Evolutionary conservation across 768 basidiomycete genomes (phyloP), one percentile per base, ranked within the genome.

Genomic region (Scleroderma citrinum): DNA sequence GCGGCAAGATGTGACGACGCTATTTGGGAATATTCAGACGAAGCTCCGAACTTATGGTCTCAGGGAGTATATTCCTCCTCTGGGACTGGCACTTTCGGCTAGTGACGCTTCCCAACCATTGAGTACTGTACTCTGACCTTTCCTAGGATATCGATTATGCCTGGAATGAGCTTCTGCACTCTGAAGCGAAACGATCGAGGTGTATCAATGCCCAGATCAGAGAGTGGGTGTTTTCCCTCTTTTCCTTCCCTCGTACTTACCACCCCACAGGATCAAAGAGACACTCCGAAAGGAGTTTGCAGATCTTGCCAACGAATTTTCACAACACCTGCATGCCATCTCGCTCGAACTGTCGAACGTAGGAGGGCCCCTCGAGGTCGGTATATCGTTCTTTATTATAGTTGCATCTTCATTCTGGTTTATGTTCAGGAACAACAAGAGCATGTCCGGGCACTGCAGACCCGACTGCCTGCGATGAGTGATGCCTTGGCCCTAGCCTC

Each of bases 11-110:
- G 71, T 96, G 10, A 80, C 83, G 8, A 89, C 87, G 1, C 76
- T 97, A 13, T 90, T 97, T 55, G 85, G 88, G 3, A 95, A 96
- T 60, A 84, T 99, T 24, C 90, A 93, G 65, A 95, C 92, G 1
- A 97, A 98, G 67, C 71, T 98, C 48, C 80, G 77, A 66, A 98
- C 94, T 20, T 98, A 98, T 70, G 82, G 85, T 10, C 63, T 99
- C 56, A 74, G 82, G 50, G 82, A 89, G 59, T 98, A 94, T 65
- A 75, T 84, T 20, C 93, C 96, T 12, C 81, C 83, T 2, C 62
- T 68, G 3, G 92, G 89, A 2, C 69, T 92, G 17, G 70, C 81
- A 20, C 73, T 85, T 26, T 69, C 74, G 31, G 82, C 82, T 53
- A 43, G 76, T 62, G 46, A 20, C 36, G 10, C 12, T 12, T 19